Evolutionary conservation across 1,284 basidiomycete genomes (phyloP), one percentile per base, ranked within the genome.

Genomic region (Volvariella surrecta): DNA sequence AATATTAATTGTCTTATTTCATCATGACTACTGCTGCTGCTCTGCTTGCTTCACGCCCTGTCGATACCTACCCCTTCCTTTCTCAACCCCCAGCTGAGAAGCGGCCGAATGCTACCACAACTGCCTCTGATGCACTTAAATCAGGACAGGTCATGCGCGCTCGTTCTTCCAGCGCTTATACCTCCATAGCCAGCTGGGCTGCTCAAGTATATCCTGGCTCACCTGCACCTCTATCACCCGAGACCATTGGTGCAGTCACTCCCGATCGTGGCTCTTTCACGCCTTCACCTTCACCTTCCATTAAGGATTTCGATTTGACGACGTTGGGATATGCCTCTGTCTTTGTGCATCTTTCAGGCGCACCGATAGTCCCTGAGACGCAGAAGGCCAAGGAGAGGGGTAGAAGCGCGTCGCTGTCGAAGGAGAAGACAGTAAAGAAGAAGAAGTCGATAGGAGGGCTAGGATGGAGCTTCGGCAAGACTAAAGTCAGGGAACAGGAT

Each of bases 151-250:
- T 43, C 6, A 48, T 48, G 32, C 44, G 43, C 9, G 42, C 58
- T 37, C 59, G 52, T 37, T 62, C 59, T 45, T 70, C 66, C 19
- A 61, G 54, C 48, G 62, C 66, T 20, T 61, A 58, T 56, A 57
- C 59, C 21, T 52, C 50, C 20, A 79, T 83, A 37, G 51, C 70
- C 28, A 53, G 68, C 39, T 83, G 81, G 81, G 73, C 72, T 3
- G 60, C 74, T 16, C 67, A 64, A 49, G 77, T 85, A 42, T 74
- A 79, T 39, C 82, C 82, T 3, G 82, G 82, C 11, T 78, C 82
- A 11, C 82, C 82, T 8, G 65, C 72, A 0, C 73, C 76, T 0
- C 58, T 59, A 20, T 67, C 71, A 46, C 73, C 70, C 4, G 62
- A 64, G 37, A 66, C 70, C 21, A 51, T 56, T n/a, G 50, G 54